Conservation (phyloP, 768 basidiomycete species). For the Mycena chlorophos region DNA sequence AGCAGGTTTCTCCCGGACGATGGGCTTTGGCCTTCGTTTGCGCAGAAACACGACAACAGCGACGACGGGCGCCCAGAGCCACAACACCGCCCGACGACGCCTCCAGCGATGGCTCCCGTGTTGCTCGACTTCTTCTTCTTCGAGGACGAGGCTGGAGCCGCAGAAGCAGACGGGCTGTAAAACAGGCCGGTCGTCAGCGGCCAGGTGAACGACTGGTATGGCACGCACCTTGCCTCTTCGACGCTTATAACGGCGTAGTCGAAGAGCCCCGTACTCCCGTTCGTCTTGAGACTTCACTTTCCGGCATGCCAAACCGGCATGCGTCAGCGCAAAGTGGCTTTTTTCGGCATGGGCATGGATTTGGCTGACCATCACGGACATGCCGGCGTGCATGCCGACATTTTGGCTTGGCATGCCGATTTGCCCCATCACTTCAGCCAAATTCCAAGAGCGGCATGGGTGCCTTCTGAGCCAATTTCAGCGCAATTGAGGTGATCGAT, state of each 20-base stretch:
- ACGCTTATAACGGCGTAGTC: conserved; percentile 16
- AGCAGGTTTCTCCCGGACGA: background rate
- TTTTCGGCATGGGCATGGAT: too few species aligned
- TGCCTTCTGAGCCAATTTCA: too few species aligned
- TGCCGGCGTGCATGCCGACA: too few species aligned
- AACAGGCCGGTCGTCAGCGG: background rate
- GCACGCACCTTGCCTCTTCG: background rate
- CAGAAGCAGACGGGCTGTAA: background rate
- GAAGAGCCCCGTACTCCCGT: conserved; percentile 11
- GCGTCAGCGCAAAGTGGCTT: too few species aligned
- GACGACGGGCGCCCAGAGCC: background rate
- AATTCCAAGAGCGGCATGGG: too few species aligned
- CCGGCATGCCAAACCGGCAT: too few species aligned
- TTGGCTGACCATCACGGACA: too few species aligned
- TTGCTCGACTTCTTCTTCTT: conserved; percentile 1
- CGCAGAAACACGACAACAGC: background rate
- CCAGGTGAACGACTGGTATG: background rate
- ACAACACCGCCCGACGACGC: conserved; percentile 5
- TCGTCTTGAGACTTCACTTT: too few species aligned
- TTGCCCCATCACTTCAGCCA: too few species aligned
- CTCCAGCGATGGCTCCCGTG: conserved; percentile 3
- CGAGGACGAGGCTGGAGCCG: background rate
- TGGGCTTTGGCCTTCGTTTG: background rate
- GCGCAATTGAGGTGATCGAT: too few species aligned
- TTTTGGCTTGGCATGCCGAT: too few species aligned